Evolutionary conservation across 2,329 filamentous ascomycete species (phyloP).

Genomic region (Pseudocercospora crystallina): DNA sequence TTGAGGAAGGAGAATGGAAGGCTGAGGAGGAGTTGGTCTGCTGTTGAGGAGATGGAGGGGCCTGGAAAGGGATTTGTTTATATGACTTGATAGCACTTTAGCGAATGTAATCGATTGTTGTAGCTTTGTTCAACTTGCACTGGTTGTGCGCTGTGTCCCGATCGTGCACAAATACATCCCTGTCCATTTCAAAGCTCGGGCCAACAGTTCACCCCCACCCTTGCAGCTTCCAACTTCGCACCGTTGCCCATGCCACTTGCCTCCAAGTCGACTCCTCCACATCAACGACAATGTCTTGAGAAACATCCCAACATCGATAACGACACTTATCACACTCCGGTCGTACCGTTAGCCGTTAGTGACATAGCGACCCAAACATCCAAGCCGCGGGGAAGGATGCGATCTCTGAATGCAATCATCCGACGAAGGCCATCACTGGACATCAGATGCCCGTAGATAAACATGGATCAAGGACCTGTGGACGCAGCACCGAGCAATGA

Average conservation of each 20-base stretch:
- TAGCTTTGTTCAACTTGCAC: no score
- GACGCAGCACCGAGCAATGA: slow-evolving; percentile 30
- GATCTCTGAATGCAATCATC: not conserved
- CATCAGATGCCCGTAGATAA: not conserved
- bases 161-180: no score
- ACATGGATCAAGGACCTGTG: slow-evolving; percentile 34
- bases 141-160: no score
- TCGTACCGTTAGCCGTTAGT: no score
- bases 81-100: slow-evolving; percentile 4
- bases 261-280: no score
- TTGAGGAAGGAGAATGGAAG: slow-evolving; percentile 37
- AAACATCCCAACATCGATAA: not conserved
- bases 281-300: not conserved
- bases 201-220: no score
- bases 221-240: no score
- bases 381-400: not conserved
- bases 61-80: slow-evolving; percentile 12
- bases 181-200: no score
- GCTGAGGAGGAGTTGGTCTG: slow-evolving; percentile 8
- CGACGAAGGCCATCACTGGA: not conserved
- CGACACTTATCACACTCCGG: not conserved
- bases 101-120: no score
- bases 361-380: not conserved
- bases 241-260: no score
- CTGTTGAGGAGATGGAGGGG: not conserved